phyloP scores from a whole-genome alignment of 2,329 filamentous ascomycete species.

The Trichoderma polysporum region DNA sequence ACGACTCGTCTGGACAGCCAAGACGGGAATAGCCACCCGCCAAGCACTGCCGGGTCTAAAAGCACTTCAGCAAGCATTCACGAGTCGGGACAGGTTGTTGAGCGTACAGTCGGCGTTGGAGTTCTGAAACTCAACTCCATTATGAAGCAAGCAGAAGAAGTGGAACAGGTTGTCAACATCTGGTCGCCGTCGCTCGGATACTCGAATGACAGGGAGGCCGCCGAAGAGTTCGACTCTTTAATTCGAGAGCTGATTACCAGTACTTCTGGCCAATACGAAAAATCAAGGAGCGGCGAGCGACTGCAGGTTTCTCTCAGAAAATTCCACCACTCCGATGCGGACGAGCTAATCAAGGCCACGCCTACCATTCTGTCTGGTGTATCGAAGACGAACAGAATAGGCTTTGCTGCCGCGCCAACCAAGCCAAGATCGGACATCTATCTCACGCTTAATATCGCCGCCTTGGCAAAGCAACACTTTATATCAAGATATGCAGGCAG shows the following conservation, averaged over 20 bases:
- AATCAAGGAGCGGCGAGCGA: slow-evolving; percentile 69
- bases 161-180: slow-evolving; percentile 73
- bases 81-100: slow-evolving; percentile 33
- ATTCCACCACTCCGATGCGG: slow-evolving; percentile 76
- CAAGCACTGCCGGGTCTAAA: slow-evolving; percentile 57
- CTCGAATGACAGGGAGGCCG: slow-evolving; percentile 56
- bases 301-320: slow-evolving; percentile 77
- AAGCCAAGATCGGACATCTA: slow-evolving; percentile 94
- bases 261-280: slow-evolving; percentile 70
- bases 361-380: slow-evolving; percentile 85
- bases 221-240: slow-evolving; percentile 70
- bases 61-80: slow-evolving; percentile 18
- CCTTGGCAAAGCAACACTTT: slow-evolving; percentile 73
- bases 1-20: slow-evolving; percentile 42
- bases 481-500: slow-evolving; percentile 70
- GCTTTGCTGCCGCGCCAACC: slow-evolving; percentile 87
- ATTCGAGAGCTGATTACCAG: slow-evolving; percentile 73
- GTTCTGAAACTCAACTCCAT: slow-evolving; percentile 73
- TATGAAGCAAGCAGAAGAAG: slow-evolving; percentile 68
- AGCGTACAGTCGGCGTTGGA: slow-evolving; percentile 72
- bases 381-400: slow-evolving; percentile 80
- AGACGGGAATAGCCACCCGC: slow-evolving; percentile 45
- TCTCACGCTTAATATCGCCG: slow-evolving; percentile 75
- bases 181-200: slow-evolving; percentile 65
- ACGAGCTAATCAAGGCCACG: slow-evolving; percentile 77